phyloP scores from a whole-genome alignment of 257 asterid genomes.

The Salvia miltiorrhiza region DNA sequence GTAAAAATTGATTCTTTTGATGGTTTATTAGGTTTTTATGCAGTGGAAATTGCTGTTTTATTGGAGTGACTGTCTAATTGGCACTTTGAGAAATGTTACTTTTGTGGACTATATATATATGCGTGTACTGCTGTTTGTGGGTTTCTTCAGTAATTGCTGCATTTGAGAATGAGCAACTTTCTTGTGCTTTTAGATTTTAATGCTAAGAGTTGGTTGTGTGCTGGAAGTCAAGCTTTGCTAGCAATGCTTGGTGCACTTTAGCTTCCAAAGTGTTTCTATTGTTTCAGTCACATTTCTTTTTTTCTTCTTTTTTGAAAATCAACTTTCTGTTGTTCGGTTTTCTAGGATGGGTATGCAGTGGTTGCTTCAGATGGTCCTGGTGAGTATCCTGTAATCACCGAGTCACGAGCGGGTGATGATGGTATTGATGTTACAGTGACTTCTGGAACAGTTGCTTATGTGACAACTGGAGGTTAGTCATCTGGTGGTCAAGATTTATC shows the following conservation, averaged over 20 bases:
- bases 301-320: conserved; percentile 2
- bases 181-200: background rate
- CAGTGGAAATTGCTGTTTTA: background rate
- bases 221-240: background rate
- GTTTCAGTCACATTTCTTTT: background rate
- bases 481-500: conserved; percentile 5
- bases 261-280: background rate
- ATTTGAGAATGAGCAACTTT: background rate
- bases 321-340: conserved; percentile 8
- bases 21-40: background rate
- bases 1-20: background rate
- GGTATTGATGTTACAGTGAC: conserved; percentile 66
- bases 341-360: conserved; percentile 92
- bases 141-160: background rate
- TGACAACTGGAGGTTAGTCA: conserved; percentile 87
- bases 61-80: background rate
- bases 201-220: background rate
- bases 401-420: conserved; percentile 97
- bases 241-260: background rate
- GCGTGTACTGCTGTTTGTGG: background rate
- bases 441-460: conserved; percentile 82
- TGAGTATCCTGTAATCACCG: conserved; percentile 73
- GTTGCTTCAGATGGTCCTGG: conserved; percentile 94
- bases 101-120: background rate
- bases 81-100: background rate